These are phyloP conservation scores for Sugiyamaella novakii DNA, from an alignment of 1,139 yeast species.

Conservation along the genomic window DNA sequence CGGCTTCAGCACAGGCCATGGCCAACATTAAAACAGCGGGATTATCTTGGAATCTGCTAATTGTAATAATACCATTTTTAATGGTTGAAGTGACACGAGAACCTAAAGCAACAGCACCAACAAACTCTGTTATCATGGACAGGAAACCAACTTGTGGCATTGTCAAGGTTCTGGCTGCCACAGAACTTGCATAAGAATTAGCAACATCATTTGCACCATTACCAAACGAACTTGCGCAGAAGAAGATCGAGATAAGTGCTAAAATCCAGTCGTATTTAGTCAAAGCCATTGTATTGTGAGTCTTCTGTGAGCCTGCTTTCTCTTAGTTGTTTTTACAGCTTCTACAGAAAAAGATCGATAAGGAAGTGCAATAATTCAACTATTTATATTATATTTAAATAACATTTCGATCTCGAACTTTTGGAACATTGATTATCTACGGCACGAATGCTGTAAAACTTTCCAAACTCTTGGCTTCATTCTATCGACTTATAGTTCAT, in stretches of 20 bases:
- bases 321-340: no score
- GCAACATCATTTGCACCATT: slow-evolving; percentile 87
- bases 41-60: slow-evolving; percentile 51
- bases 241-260: slow-evolving; percentile 71
- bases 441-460: no score
- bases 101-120: slow-evolving; percentile 76
- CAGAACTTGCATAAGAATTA: slow-evolving; percentile 70
- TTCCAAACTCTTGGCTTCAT: no score
- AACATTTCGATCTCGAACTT: no score
- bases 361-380: no score
- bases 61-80: slow-evolving; percentile 60
- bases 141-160: slow-evolving; percentile 76
- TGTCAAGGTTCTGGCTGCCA: slow-evolving; percentile 66
- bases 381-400: no score
- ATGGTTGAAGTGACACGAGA: slow-evolving; percentile 71
- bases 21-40: slow-evolving; percentile 75
- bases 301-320: no score
- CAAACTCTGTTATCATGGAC: slow-evolving; percentile 67
- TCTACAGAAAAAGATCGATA: no score
- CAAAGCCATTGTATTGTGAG: slow-evolving; percentile 38
- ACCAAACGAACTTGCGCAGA: slow-evolving; percentile 72
- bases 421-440: no score
- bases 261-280: slow-evolving; percentile 66
- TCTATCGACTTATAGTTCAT: no score
- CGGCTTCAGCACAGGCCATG: slow-evolving; percentile 75